Evolutionary conservation across 2,329 filamentous ascomycete species (phyloP).

Genomic region (Alternaria ethzedia): DNA sequence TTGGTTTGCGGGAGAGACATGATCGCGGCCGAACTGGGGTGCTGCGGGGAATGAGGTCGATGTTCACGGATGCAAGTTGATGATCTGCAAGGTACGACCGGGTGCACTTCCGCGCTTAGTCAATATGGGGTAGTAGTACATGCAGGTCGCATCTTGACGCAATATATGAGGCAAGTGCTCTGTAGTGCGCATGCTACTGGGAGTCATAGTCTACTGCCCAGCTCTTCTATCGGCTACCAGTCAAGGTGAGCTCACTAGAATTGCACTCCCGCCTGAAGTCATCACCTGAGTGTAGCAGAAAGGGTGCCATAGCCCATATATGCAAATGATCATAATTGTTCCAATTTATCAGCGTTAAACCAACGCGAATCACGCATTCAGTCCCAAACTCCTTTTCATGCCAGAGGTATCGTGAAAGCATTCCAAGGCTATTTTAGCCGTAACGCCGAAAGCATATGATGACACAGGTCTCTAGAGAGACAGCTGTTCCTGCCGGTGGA

Average conservation of each 20-base stretch:
- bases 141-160: slow-evolving; percentile 3
- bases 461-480: not conserved
- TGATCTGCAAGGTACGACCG: slow-evolving; percentile 23
- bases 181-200: not conserved
- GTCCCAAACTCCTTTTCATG: slow-evolving; percentile 25
- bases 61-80: slow-evolving; percentile 6
- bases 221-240: not conserved
- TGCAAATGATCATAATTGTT: not conserved
- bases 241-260: not conserved
- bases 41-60: slow-evolving; percentile 2
- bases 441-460: slow-evolving; percentile 23
- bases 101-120: slow-evolving; percentile 25
- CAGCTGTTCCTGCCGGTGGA: not conserved
- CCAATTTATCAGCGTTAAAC: not conserved
- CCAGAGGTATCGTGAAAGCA: slow-evolving; percentile 24
- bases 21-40: not conserved
- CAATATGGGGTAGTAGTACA: slow-evolving; percentile 10
- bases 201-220: not conserved
- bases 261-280: not conserved
- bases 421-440: slow-evolving; percentile 2
- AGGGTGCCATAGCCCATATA: not conserved
- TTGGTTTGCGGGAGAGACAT: slow-evolving; percentile 35
- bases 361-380: not conserved
- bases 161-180: not conserved
- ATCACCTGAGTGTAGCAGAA: not conserved